phyloP scores from a whole-genome alignment of 208 protist genomes.

The Trypanosoma boissoni region DNA sequence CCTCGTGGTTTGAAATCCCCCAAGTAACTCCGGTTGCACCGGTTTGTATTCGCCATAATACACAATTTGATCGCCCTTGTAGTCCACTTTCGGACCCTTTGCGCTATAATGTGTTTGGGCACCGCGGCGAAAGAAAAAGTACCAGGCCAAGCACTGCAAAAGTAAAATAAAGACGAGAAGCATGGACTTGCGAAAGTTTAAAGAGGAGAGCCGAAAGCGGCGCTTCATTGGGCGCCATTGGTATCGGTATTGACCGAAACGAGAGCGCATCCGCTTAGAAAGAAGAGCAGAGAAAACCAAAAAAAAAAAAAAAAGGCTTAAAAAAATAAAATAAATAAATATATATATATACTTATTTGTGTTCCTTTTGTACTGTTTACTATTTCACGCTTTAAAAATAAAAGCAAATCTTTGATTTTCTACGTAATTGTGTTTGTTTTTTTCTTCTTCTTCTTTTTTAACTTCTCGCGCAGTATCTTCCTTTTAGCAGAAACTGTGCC shows the following conservation, averaged over 20 bases:
- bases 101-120: not conserved
- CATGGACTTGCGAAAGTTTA: not conserved
- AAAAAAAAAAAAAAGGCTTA: not conserved
- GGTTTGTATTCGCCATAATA: slow-evolving; percentile 25
- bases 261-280: slow-evolving; percentile 4
- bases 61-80: slow-evolving; percentile 6
- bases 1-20: slow-evolving; percentile 24
- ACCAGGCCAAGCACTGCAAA: slow-evolving; percentile 1
- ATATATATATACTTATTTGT: slow-evolving; percentile 13
- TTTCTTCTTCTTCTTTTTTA: too few relatives aligned
- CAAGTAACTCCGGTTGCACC: slow-evolving; percentile 29
- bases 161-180: slow-evolving; percentile 4
- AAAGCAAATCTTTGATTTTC: too few relatives aligned
- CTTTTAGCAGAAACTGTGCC: too few relatives aligned
- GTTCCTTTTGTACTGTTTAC: not conserved
- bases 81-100: not conserved
- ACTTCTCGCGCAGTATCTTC: too few relatives aligned
- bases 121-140: not conserved
- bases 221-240: not conserved
- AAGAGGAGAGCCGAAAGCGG: not conserved
- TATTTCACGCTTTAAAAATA: not conserved
- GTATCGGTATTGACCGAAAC: slow-evolving; percentile 4
- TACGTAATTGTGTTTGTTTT: slow-evolving; percentile 1
- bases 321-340: slow-evolving; percentile 20
- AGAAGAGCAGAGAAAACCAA: slow-evolving; percentile 5